These are phyloP conservation scores for Entelexis paramagnoliae DNA, from an alignment of 1,139 yeast genomes.

Conservation along the genomic window DNA sequence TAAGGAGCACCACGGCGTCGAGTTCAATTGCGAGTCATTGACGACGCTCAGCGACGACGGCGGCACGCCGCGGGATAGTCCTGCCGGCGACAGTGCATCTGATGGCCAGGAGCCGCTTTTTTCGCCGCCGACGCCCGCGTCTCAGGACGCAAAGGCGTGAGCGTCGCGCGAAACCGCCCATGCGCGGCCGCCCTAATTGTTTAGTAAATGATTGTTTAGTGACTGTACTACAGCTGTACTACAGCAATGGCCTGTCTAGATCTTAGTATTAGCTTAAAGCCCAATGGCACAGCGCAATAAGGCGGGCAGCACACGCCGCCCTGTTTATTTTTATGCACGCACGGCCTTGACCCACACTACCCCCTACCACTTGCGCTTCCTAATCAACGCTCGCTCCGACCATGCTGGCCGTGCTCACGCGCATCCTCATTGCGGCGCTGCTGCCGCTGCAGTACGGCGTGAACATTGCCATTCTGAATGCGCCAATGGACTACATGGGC, in stretches of 20 bases:
- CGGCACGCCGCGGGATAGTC: no score
- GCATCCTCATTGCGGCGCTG: conserved; percentile 2
- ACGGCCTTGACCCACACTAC: no score
- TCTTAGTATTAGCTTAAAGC: no score
- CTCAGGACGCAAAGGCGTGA: neutral
- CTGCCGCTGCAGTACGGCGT: conserved; percentile 62
- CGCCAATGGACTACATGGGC: conserved; percentile 48
- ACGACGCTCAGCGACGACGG: neutral
- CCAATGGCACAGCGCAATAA: no score
- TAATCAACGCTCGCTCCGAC: neutral
- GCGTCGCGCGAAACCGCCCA: neutral
- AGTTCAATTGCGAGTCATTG: neutral
- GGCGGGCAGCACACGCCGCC: no score
- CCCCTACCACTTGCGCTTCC: no score
- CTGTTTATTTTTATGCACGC: no score
- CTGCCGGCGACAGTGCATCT: no score
- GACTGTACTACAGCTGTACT: no score
- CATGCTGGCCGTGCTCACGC: neutral
- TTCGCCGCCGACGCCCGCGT: neutral
- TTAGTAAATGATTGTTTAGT: no score
- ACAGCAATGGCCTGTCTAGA: no score
- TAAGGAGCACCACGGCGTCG: neutral
- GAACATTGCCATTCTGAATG: conserved; percentile 81
- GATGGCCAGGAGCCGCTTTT: neutral
- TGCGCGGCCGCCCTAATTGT: no score